Percentiles rank a stretch among this genome's conserved stretches.
phyloP scores from a whole-genome alignment of 169 alveolate genomes.

The Perkinsus marinus region DNA sequence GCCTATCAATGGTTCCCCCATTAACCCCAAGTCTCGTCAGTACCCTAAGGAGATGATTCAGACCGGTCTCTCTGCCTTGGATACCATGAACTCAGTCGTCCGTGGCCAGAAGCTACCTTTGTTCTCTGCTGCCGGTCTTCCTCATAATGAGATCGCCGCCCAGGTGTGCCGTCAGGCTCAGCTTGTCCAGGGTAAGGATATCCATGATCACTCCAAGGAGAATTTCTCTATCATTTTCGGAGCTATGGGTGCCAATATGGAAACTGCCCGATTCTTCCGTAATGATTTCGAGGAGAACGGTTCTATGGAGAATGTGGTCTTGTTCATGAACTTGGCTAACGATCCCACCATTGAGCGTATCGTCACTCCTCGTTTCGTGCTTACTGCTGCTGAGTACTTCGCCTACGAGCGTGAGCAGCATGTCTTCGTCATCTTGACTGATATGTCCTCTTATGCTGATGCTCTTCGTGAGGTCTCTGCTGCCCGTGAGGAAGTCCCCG shows the following conservation, averaged over 20 bases:
- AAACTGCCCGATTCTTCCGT: slow-evolving; percentile 97
- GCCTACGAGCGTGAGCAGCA: slow-evolving; percentile 96
- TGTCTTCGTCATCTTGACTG: slow-evolving; percentile 96
- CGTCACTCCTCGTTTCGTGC: slow-evolving; percentile 77
- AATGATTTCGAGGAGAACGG: slow-evolving; percentile 99
- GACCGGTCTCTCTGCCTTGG: slow-evolving; percentile 99
- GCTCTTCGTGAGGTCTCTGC: slow-evolving; percentile 99
- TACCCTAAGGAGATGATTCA: slow-evolving; percentile 69
- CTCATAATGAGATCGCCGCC: slow-evolving; percentile 99
- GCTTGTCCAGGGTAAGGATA: slow-evolving; percentile 91
- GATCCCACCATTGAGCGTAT: slow-evolving; percentile 99
- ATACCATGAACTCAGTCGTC: slow-evolving; percentile 98
- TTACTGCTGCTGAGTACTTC: slow-evolving; percentile 98
- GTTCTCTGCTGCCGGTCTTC: slow-evolving; percentile 99
- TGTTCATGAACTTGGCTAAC: slow-evolving; percentile 97
- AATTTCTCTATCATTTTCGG: slow-evolving; percentile 98
- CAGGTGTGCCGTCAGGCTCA: slow-evolving; percentile 98
- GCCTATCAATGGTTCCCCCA: slow-evolving; percentile 21
- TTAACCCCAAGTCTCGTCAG: slow-evolving; percentile 25
- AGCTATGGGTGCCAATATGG: slow-evolving; percentile 99
- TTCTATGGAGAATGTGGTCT: slow-evolving; percentile 94
- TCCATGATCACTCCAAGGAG: slow-evolving; percentile 91
- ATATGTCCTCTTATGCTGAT: slow-evolving; percentile 98
- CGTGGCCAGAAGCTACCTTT: slow-evolving; percentile 99
- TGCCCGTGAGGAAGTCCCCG: slow-evolving; percentile 99